Evolutionary conservation across 2,329 filamentous ascomycete species (phyloP).

Genomic region (Phialocephala sp.): DNA sequence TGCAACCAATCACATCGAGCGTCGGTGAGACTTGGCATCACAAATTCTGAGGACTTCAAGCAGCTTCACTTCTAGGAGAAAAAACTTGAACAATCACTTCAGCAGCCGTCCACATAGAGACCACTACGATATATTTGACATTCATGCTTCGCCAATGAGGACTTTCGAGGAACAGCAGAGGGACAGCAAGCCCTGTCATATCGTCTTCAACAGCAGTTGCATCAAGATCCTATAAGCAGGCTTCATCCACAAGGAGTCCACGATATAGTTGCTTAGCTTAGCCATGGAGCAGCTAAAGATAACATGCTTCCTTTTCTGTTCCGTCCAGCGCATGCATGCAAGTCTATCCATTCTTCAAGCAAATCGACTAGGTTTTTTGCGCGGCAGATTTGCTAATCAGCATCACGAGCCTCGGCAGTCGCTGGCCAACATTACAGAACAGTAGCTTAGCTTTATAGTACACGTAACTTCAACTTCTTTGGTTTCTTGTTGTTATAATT

Average conservation of each 20-base stretch:
- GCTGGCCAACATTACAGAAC: neutral
- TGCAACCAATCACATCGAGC: neutral
- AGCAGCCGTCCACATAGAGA: neutral
- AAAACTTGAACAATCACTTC: neutral
- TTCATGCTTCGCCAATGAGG: neutral
- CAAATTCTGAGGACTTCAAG: neutral
- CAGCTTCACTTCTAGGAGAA: neutral
- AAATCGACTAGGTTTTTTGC: neutral
- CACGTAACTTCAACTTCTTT: neutral
- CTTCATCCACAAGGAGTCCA: neutral
- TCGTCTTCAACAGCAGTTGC: neutral
- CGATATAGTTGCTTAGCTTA: neutral
- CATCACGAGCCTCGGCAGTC: conserved; percentile 2
- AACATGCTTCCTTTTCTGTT: neutral
- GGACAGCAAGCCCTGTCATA: neutral
- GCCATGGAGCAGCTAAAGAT: neutral
- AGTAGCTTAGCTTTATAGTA: too few species aligned
- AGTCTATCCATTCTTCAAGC: neutral
- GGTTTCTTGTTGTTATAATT: neutral
- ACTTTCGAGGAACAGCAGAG: neutral
- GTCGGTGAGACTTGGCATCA: neutral
- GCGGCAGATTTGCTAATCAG: neutral
- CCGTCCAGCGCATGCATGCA: neutral
- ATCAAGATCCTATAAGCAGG: neutral
- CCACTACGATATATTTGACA: neutral